Base-by-base conservation (phyloP, 129 eudicot species). In the Flaveria brownii region DNA sequence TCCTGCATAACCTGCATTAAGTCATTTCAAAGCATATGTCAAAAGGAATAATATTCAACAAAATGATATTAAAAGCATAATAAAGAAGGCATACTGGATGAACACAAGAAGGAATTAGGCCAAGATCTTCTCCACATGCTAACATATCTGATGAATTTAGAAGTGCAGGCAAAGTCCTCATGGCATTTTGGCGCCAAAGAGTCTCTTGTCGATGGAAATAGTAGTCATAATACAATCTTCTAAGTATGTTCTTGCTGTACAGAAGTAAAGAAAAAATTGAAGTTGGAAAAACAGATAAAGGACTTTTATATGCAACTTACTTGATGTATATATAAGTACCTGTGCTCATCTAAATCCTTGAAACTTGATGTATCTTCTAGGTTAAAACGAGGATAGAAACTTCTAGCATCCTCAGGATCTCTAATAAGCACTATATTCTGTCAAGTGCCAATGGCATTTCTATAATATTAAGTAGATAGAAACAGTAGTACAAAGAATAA, bases 121-220 rank as follows among this genome's bases (percentile, higher is more conserved):
- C 97, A 26, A 95, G 85, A 88, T 91, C 97, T 89, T 95, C 99
- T 55, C 99, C 99, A 74, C 97, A 95, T n/a, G 99, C 94, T 36
- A 95, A 88, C 99, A 95, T 95, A 79, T 95, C 96, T 6, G 99
- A 95, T 41, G 99, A 89, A 81, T 91, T 91, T 83, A 95, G 80
- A 70, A 95, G 96, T 54, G 82, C 97, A 26, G 99, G 99, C 73
- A 95, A 81, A 77, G 99, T 91, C 89, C 89, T 95, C 83, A 95
- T 79, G 47, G 97, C 99, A 82, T 95, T 95, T 75, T 95, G 88
- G 75, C 92, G 95, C 99, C 99, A 95, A 63, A 95, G 86, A 61
- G 81, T 80, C 74, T 95, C 99, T 91, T 95, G 99, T 20, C 99
- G 87, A 2, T 89, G 89, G 87, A 95, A 95, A 77, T 95, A 95